These are phyloP conservation scores for Thinopyrum elongatum DNA, from an alignment of 176 grass and related monocot species.

Conservation along the genomic window DNA sequence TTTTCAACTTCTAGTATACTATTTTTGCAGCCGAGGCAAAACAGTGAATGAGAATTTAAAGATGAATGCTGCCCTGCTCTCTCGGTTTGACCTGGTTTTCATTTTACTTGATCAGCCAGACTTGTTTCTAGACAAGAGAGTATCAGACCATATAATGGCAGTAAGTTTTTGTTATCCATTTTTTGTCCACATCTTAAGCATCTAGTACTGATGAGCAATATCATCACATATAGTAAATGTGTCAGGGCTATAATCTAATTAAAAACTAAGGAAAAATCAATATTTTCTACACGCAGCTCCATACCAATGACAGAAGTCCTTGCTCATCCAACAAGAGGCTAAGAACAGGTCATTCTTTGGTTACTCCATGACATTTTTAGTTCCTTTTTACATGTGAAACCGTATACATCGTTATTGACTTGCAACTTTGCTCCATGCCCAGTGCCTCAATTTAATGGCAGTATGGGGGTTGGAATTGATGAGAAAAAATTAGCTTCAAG, in stretches of 20 bases:
- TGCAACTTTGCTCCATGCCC: constrained; percentile 39
- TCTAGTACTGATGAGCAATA: not conserved
- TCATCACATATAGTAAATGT: not conserved
- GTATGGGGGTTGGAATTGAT: constrained; percentile 17
- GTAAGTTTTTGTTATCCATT: constrained; percentile 38
- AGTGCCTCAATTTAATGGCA: constrained; percentile 32
- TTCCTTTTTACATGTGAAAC: constrained; percentile 30
- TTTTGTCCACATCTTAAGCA: constrained; percentile 1
- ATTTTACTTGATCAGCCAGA: constrained; percentile 91
- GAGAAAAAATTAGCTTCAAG: constrained; percentile 52
- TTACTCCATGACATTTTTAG: not conserved
- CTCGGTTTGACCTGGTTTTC: constrained; percentile 94
- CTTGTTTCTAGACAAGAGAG: constrained; percentile 72
- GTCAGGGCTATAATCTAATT: not conserved
- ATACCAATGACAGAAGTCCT: constrained; percentile 39
- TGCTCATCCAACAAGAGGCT: constrained; percentile 51
- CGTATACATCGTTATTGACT: constrained; percentile 1
- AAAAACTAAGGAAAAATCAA: not conserved
- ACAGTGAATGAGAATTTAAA: constrained; percentile 92
- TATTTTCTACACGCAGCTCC: constrained; percentile 53
- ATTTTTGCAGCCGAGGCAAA: constrained; percentile 75
- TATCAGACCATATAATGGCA: constrained; percentile 87
- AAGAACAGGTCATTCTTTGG: constrained; percentile 50
- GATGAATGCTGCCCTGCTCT: constrained; percentile 85
- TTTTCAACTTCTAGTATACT: not conserved